These are phyloP conservation scores for Nemania diffusa DNA, from an alignment of 2,329 filamentous ascomycete species.

Conservation along the genomic window DNA sequence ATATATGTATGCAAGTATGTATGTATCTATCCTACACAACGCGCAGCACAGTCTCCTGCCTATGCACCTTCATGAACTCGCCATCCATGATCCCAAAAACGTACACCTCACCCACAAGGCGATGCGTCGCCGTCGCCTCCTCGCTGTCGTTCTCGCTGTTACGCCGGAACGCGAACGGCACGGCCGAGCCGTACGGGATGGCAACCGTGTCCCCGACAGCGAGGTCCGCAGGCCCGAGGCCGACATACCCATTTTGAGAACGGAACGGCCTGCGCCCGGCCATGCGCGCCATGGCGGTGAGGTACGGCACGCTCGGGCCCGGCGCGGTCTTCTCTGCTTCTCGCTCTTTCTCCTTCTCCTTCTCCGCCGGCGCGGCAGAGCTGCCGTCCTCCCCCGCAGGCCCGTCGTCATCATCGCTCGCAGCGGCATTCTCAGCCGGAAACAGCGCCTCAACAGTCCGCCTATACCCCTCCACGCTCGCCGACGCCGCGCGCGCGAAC, in stretches of 20 bases:
- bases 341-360: not conserved
- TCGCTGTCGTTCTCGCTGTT: not conserved
- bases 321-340: not conserved
- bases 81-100: constrained; percentile 42
- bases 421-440: not conserved
- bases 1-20: too few species aligned
- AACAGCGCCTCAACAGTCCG: constrained; percentile 29
- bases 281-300: constrained; percentile 31
- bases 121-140: not conserved
- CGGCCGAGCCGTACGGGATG: constrained; percentile 39
- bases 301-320: constrained; percentile 16
- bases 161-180: constrained; percentile 36
- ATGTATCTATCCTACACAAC: constrained; percentile 24
- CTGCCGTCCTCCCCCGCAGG: not conserved
- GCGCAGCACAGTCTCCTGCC: constrained; percentile 36
- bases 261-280: constrained; percentile 35
- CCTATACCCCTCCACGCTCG: constrained; percentile 32
- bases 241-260: constrained; percentile 36
- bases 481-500: constrained; percentile 21
- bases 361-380: not conserved
- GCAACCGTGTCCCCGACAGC: constrained; percentile 27
- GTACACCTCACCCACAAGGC: constrained; percentile 37
- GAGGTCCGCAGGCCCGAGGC: constrained; percentile 35
- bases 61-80: constrained; percentile 42
- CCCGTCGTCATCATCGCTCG: not conserved